Percentiles rank a stretch among this genome's conserved stretches.
These are phyloP conservation scores for Creolimax fragrantissima DNA, from an alignment of 78 protist species.

Conservation along the genomic window DNA sequence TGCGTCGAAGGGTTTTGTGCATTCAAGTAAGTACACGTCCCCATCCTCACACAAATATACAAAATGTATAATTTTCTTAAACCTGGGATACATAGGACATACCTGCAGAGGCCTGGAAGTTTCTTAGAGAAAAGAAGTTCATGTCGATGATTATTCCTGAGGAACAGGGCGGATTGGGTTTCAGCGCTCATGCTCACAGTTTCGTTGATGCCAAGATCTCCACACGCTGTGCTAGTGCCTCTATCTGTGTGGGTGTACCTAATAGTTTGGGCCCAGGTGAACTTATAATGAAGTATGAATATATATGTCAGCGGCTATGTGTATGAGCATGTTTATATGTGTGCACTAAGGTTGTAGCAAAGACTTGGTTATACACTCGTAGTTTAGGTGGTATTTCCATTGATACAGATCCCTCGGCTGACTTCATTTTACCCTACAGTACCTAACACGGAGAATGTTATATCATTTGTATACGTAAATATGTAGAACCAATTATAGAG, in stretches of 20 bases:
- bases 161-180: constrained; percentile 37
- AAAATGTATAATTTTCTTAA: too few relatives aligned
- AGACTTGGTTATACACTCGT: too few relatives aligned
- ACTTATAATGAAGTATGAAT: constrained; percentile 19
- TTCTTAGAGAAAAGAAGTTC: neutral
- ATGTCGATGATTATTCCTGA: constrained; percentile 29
- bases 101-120: constrained; percentile 17
- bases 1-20: too few relatives aligned
- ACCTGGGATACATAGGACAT: constrained; percentile 2
- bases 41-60: too few relatives aligned
- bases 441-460: too few relatives aligned
- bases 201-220: constrained; percentile 5
- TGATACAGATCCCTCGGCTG: too few relatives aligned
- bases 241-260: constrained; percentile 38
- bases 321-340: neutral
- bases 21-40: too few relatives aligned
- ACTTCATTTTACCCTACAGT: too few relatives aligned
- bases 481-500: too few relatives aligned
- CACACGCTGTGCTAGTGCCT: neutral
- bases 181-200: constrained; percentile 18
- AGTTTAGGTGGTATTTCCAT: too few relatives aligned
- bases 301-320: neutral
- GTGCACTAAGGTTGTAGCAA: neutral
- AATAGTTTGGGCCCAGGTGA: constrained; percentile 50
- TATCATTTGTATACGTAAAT: too few relatives aligned